Percentiles rank a stretch among this genome's conserved stretches.
Conservation (phyloP, 148 eudicot genomes). For the Chenopodium formosanum region DNA sequence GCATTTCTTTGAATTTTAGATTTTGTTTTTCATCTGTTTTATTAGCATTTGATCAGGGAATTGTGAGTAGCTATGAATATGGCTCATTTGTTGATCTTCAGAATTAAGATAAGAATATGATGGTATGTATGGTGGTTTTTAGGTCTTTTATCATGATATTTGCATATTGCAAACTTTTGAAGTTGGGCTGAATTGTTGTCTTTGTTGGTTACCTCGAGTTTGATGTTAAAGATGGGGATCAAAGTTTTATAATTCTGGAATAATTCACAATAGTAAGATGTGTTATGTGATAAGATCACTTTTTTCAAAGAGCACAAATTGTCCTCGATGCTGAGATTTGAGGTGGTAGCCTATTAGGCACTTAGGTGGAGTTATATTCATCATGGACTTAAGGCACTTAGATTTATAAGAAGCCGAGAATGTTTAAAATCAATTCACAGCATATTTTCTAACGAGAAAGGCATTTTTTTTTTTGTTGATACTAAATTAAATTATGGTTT, state of each 20-base stretch:
- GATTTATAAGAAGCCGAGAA: neutral
- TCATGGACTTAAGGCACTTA: neutral
- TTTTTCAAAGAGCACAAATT: neutral
- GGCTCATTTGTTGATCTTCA: neutral
- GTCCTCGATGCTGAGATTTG: neutral
- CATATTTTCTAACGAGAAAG: neutral
- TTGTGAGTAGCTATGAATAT: neutral
- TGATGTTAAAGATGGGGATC: neutral
- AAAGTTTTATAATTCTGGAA: neutral
- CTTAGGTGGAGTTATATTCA: neutral
- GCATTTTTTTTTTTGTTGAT: neutral
- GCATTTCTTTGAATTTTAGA: neutral
- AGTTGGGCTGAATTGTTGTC: neutral
- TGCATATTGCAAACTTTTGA: neutral
- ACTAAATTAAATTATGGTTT: neutral
- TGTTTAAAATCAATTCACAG: neutral
- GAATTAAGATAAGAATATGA: neutral
- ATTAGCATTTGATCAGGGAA: neutral
- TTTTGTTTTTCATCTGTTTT: neutral
- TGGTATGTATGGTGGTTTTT: neutral
- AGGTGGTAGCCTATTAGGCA: neutral
- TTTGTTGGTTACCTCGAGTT: neutral
- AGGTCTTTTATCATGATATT: neutral
- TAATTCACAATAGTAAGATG: too few species aligned
- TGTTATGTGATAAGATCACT: neutral